Evolutionary conservation across 257 asterid genomes (phyloP).

Genomic region (Anisodus acutangulus): DNA sequence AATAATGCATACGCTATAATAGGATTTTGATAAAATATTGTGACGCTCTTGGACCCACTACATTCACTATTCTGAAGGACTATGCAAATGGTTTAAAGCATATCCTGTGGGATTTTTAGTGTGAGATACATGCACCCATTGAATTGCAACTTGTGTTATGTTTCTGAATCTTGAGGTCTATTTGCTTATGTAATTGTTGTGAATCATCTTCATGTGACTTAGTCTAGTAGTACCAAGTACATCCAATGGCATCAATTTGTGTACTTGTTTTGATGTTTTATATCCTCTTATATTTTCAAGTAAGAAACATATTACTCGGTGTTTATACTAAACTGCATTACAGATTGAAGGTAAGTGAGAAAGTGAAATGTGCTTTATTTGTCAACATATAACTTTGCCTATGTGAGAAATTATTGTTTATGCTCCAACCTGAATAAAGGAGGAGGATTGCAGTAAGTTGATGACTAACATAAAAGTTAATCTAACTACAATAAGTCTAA

Average conservation of each 20-base stretch:
- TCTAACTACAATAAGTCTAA: no score
- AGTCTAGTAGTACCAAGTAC: background rate
- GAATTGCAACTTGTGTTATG: conserved; percentile 7
- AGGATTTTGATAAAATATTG: background rate
- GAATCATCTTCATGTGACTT: background rate
- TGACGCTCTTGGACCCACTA: background rate
- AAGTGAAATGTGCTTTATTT: background rate
- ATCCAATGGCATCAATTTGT: background rate
- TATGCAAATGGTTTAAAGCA: background rate
- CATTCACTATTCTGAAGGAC: background rate
- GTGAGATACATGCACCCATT: background rate
- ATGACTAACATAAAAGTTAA: no score
- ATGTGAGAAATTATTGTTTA: no score
- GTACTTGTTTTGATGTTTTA: background rate
- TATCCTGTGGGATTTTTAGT: background rate
- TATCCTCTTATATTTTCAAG: background rate
- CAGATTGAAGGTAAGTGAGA: background rate
- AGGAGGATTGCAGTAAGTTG: no score
- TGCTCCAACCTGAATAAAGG: no score
- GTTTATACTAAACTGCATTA: background rate
- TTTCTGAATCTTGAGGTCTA: conserved; percentile 22
- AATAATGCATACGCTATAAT: background rate
- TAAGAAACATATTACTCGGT: background rate
- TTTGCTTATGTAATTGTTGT: conserved; percentile 1
- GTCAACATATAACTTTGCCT: no score